phyloP scores from a whole-genome alignment of 352 stramenopile species.

The Pythium aristosporum region DNA sequence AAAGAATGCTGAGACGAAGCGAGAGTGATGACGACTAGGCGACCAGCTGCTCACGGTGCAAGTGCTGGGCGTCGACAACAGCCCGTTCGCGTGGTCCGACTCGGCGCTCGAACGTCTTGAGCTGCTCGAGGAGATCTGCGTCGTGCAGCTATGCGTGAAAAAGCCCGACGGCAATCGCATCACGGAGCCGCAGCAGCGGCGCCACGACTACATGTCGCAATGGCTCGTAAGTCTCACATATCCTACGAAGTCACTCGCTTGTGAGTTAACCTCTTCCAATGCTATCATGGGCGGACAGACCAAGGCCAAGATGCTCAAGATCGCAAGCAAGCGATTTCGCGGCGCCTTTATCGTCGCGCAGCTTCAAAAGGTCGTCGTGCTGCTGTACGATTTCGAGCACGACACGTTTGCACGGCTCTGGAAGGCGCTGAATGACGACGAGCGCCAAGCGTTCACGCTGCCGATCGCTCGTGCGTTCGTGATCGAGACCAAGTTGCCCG shows the following conservation, averaged over 20 bases:
- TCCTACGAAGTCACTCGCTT: not conserved
- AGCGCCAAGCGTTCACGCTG: not conserved
- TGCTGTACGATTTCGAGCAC: slow-evolving; percentile 22
- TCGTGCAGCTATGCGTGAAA: slow-evolving; percentile 22
- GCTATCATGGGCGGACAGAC: not conserved
- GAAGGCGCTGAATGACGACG: slow-evolving; percentile 1
- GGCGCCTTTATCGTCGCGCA: slow-evolving; percentile 15
- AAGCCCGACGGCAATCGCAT: not conserved
- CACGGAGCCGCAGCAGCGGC: slow-evolving; percentile 5
- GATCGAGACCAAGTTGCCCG: slow-evolving; percentile 12
- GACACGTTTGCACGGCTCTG: slow-evolving; percentile 8
- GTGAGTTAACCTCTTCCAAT: not conserved
- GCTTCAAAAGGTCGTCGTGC: slow-evolving; percentile 13
- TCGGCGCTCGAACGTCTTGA: slow-evolving; percentile 7
- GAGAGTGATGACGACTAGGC: not conserved
- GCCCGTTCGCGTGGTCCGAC: slow-evolving; percentile 7
- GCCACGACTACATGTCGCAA: slow-evolving; percentile 9
- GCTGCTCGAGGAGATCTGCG: slow-evolving; percentile 5
- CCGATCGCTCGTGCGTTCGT: slow-evolving; percentile 13
- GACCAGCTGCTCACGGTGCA: slow-evolving; percentile 13
- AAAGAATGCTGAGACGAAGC: not conserved
- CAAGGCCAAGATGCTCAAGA: slow-evolving; percentile 17
- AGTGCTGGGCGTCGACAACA: slow-evolving; percentile 7
- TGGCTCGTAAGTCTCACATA: slow-evolving; percentile 3
- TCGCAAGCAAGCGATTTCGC: slow-evolving; percentile 1